Evolutionary conservation across 176 grass and related monocot genomes (phyloP).

Genomic region (Raddia guianensis): DNA sequence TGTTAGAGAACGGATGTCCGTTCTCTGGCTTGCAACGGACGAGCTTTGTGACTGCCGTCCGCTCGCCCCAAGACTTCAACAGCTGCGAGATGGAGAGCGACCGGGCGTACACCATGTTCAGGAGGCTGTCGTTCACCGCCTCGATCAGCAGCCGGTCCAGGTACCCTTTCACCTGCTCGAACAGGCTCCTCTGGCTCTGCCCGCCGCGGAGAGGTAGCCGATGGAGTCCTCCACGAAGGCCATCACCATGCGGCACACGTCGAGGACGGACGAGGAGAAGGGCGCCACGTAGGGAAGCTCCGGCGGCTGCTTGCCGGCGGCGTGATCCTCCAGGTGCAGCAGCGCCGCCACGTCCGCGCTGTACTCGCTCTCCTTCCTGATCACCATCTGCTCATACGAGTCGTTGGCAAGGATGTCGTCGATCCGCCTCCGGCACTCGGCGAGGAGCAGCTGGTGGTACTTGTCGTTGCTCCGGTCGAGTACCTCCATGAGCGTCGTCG

Average conservation of each 20-base stretch:
- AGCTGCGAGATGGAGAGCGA: slow-evolving; percentile 66
- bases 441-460: slow-evolving; percentile 84
- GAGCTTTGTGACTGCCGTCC: too few species aligned
- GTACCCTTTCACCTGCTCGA: slow-evolving; percentile 69
- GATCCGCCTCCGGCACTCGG: slow-evolving; percentile 73
- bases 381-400: slow-evolving; percentile 74
- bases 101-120: slow-evolving; percentile 76
- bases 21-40: too few species aligned
- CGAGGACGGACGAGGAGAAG: slow-evolving; percentile 88
- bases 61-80: too few species aligned
- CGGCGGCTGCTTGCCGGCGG: too few species aligned
- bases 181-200: slow-evolving; percentile 44
- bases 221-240: slow-evolving; percentile 92
- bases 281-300: slow-evolving; percentile 63
- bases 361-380: slow-evolving; percentile 91
- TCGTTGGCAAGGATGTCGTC: slow-evolving; percentile 71
- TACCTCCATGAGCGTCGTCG: slow-evolving; percentile 60
- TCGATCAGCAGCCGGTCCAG: slow-evolving; percentile 90
- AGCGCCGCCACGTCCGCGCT: slow-evolving; percentile 76
- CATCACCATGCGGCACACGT: slow-evolving; percentile 65
- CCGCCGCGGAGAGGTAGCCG: slow-evolving; percentile 73
- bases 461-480: slow-evolving; percentile 80
- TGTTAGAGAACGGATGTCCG: too few species aligned
- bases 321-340: slow-evolving; percentile 50
- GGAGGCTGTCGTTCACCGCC: slow-evolving; percentile 72